These are phyloP conservation scores for Calocybe cyanea DNA, from an alignment of 768 basidiomycete genomes.

Conservation along the genomic window DNA sequence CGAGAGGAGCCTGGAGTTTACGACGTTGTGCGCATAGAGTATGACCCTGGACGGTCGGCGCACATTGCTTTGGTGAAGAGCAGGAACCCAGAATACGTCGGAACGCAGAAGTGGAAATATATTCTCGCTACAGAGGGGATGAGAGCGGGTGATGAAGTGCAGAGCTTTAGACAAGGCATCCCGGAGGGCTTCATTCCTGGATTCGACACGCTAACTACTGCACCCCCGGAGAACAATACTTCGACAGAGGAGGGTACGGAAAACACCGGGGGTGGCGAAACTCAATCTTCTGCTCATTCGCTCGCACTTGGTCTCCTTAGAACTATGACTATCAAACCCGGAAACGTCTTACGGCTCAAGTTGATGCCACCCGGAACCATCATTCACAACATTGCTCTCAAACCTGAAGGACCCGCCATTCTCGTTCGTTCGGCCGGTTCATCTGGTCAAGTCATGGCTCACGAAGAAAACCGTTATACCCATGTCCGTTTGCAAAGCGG, in stretches of 20 bases:
- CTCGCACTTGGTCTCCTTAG: constrained; percentile 85
- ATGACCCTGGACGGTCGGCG: constrained; percentile 90
- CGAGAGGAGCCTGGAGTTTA: constrained; percentile 76
- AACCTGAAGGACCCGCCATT: constrained; percentile 69
- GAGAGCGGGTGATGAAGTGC: constrained; percentile 82
- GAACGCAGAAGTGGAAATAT: constrained; percentile 72
- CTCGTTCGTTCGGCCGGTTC: constrained; percentile 91
- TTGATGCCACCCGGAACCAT: constrained; percentile 91
- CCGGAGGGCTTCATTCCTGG: constrained; percentile 70
- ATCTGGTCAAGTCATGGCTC: constrained; percentile 75
- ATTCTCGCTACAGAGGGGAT: constrained; percentile 91
- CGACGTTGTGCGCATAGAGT: constrained; percentile 93
- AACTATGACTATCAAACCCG: constrained; percentile 77
- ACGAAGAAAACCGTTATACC: constrained; percentile 72
- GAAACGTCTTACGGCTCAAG: constrained; percentile 89
- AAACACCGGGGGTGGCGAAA: constrained; percentile 1
- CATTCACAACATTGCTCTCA: constrained; percentile 82
- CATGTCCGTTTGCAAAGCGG: constrained; percentile 89
- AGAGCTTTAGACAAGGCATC: constrained; percentile 82
- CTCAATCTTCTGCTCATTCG: constrained; percentile 42
- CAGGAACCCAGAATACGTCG: constrained; percentile 49
- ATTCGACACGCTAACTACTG: constrained; percentile 25
- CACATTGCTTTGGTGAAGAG: constrained; percentile 89
- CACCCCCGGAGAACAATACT: constrained; percentile 14
- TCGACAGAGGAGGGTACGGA: constrained; percentile 19